Conservation (phyloP, 176 grass and related monocot species). For the Lolium multiflorum region DNA sequence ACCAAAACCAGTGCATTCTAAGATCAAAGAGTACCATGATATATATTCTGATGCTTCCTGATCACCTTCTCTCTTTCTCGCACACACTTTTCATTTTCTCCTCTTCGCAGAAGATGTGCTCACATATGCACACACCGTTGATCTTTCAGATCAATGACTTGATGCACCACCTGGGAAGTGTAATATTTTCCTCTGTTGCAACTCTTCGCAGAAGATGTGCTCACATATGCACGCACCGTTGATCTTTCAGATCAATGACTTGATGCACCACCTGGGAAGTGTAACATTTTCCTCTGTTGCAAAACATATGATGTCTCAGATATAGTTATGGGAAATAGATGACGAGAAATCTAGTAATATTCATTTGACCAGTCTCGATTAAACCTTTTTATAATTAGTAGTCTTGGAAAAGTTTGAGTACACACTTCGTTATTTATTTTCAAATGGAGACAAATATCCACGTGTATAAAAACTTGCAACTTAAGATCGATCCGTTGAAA, state of each 20-base stretch:
- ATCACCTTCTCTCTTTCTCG: background rate
- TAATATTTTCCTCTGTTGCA: background rate
- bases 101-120: slow-evolving; percentile 30
- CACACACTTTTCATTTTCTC: slow-evolving; percentile 2
- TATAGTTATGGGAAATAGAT: background rate
- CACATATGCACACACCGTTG: background rate
- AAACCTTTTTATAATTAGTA: too few relatives aligned
- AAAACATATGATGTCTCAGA: background rate
- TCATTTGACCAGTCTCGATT: too few relatives aligned
- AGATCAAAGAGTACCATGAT: slow-evolving; percentile 26
- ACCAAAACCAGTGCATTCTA: background rate
- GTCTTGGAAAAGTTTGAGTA: too few relatives aligned
- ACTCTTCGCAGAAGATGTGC: too few relatives aligned
- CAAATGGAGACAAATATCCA: too few relatives aligned
- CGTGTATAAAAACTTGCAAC: too few relatives aligned
- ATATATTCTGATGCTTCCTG: slow-evolving; percentile 51
- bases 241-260: too few relatives aligned
- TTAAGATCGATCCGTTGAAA: too few relatives aligned
- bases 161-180: background rate
- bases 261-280: background rate
- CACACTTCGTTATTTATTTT: too few relatives aligned
- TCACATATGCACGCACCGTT: too few relatives aligned
- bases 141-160: background rate
- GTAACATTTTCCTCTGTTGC: background rate
- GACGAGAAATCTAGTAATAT: background rate